These are phyloP conservation scores for Bretschneidera sinensis DNA, from an alignment of 345 rosid species.

Conservation along the genomic window DNA sequence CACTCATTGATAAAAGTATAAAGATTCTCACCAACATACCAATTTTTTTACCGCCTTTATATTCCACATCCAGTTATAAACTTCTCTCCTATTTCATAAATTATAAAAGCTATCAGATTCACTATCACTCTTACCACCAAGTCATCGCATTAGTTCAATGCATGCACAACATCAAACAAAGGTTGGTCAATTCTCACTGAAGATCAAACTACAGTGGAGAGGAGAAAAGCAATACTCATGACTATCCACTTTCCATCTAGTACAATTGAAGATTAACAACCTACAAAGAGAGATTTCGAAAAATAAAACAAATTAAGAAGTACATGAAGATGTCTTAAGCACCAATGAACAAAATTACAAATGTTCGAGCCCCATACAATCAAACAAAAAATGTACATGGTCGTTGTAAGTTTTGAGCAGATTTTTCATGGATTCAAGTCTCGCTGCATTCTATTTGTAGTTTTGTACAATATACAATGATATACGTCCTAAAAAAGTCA, in stretches of 20 bases:
- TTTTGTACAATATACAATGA: constrained; percentile 54
- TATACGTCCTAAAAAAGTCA: constrained; percentile 38
- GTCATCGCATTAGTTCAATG: no score
- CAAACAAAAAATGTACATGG: neutral
- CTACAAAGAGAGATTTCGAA: neutral
- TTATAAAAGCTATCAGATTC: no score
- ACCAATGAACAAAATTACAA: neutral
- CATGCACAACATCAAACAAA: no score
- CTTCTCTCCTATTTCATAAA: neutral
- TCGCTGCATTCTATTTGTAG: constrained; percentile 20
- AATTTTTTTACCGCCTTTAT: no score
- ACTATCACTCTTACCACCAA: no score
- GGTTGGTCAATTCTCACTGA: no score
- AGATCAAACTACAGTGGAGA: no score
- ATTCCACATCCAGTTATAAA: neutral
- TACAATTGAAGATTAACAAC: no score
- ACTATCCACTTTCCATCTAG: no score
- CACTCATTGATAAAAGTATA: no score
- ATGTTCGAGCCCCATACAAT: neutral
- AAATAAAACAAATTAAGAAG: neutral
- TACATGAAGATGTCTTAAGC: neutral
- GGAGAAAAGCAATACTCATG: no score
- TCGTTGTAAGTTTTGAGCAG: neutral
- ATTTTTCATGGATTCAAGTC: constrained; percentile 4
- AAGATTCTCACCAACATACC: no score